Conservation (phyloP, 345 rosid genomes). For the thale cress (Arabidopsis thaliana) region TAIR10.1 NC_003070.9:21561501-21562000, state of each 20-base stretch:
- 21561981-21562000: background rate
- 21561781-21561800: slow-evolving; percentile 89
- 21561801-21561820: slow-evolving; percentile 78
- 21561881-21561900: slow-evolving; percentile 23
- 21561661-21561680: slow-evolving; percentile 1
- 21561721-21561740: background rate
- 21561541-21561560: slow-evolving; percentile 62
- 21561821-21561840: slow-evolving; percentile 67
- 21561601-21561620: slow-evolving; percentile 24
- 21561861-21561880: slow-evolving; percentile 94
- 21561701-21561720: slow-evolving; percentile 18
- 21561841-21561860: slow-evolving; percentile 89
- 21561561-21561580: slow-evolving; percentile 92
- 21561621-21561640: slow-evolving; percentile 5
- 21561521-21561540: slow-evolving; percentile 61
- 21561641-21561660: slow-evolving; percentile 11
- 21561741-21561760: slow-evolving; percentile 12
- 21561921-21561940: slow-evolving; percentile 11
- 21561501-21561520: slow-evolving; percentile 89
- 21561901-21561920: slow-evolving; percentile 6
- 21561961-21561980: background rate
- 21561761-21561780: slow-evolving; percentile 3
- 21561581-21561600: slow-evolving; percentile 26
- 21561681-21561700: background rate
- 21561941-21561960: slow-evolving; percentile 3